A percentile compares a stretch with the other conserved stretches of the same genome.
These are phyloP conservation scores for Botryotinia narcissicola DNA, from an alignment of 2,329 filamentous ascomycete genomes.

Conservation along the genomic window DNA sequence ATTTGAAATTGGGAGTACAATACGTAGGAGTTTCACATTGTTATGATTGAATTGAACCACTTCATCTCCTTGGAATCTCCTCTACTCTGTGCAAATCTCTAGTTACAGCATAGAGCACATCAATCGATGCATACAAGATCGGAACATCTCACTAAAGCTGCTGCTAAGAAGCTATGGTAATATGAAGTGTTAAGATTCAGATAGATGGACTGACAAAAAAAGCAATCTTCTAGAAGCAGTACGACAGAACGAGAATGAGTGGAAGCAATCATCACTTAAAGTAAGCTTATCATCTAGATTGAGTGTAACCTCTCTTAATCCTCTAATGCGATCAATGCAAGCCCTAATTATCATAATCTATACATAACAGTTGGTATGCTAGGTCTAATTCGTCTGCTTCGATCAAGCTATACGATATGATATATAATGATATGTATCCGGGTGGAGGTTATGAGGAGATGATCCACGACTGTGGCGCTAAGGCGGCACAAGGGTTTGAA, in stretches of 20 bases:
- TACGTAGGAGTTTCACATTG: neutral
- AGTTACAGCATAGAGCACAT: neutral
- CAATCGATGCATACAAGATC: slow-evolving; percentile 17
- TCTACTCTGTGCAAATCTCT: neutral
- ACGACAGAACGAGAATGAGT: neutral
- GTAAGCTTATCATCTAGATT: slow-evolving; percentile 8
- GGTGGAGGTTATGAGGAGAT: slow-evolving; percentile 6
- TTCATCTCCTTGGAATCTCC: neutral
- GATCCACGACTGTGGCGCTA: slow-evolving; percentile 15
- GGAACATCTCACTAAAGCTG: neutral
- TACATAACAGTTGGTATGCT: neutral
- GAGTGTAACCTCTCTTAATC: neutral
- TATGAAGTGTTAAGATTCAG: slow-evolving; percentile 1
- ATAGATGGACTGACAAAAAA: neutral
- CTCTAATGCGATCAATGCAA: slow-evolving; percentile 9
- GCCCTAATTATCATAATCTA: neutral
- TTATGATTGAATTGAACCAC: slow-evolving; percentile 8
- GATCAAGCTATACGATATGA: slow-evolving; percentile 10
- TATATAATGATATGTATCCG: slow-evolving; percentile 16
- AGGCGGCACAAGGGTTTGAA: slow-evolving; percentile 11
- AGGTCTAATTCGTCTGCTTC: neutral
- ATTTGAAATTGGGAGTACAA: slow-evolving; percentile 26
- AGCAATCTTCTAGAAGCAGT: slow-evolving; percentile 19
- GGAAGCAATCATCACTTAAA: neutral
- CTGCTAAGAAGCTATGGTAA: neutral